These are phyloP conservation scores for Emergomyces africanus DNA, from an alignment of 2,329 filamentous ascomycete genomes.

Conservation along the genomic window DNA sequence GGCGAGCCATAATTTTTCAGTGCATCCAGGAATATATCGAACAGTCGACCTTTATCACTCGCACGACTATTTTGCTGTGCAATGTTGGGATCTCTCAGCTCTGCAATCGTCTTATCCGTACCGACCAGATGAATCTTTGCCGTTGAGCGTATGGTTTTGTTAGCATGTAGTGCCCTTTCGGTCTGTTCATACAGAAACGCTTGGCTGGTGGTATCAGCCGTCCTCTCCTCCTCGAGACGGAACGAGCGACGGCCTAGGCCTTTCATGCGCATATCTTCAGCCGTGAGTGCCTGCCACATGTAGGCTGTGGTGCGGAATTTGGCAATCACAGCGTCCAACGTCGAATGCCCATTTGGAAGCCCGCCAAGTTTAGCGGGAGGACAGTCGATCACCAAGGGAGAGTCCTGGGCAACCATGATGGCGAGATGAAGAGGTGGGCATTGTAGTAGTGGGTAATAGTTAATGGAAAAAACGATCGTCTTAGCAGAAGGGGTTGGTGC, in stretches of 20 bases:
- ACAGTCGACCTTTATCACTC: constrained; percentile 7
- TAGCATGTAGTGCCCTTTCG: not conserved
- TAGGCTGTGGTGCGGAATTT: constrained; percentile 15
- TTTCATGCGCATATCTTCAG: constrained; percentile 14
- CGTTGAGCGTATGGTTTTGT: not conserved
- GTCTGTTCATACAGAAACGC: not conserved
- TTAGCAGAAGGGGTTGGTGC: constrained; percentile 1
- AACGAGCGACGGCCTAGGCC: constrained; percentile 15
- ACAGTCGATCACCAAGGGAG: constrained; percentile 13
- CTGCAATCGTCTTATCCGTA: constrained; percentile 11
- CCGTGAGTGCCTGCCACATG: constrained; percentile 15
- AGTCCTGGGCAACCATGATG: constrained; percentile 13
- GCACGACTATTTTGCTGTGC: constrained; percentile 12
- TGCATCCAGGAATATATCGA: constrained; percentile 11
- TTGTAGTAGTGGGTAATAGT: constrained; percentile 11
- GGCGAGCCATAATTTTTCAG: constrained; percentile 7
- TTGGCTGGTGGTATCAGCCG: constrained; percentile 6
- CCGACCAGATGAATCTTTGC: constrained; percentile 13
- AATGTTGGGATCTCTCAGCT: constrained; percentile 11
- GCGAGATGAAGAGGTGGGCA: constrained; percentile 14
- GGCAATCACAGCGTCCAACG: constrained; percentile 12
- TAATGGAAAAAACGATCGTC: constrained; percentile 8
- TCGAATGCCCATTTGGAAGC: constrained; percentile 11
- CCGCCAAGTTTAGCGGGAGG: constrained; percentile 10
- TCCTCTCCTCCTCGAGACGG: constrained; percentile 15